These are phyloP conservation scores for Candida mesenterica DNA, from an alignment of 1,139 yeast genomes.

Conservation along the genomic window DNA sequence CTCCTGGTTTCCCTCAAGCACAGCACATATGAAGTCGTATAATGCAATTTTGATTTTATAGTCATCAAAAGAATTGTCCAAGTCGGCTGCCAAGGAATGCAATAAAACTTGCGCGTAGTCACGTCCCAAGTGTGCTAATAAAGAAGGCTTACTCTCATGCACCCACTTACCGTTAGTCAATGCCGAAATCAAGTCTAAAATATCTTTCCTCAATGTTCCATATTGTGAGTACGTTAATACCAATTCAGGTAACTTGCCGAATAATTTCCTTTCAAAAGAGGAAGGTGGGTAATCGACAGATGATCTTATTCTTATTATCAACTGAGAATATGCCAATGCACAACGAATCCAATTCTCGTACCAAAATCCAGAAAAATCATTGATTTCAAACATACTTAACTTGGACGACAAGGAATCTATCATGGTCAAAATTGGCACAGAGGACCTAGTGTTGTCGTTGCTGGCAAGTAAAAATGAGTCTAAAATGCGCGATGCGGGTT, in stretches of 20 bases:
- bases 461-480: slow-evolving; percentile 57
- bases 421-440: slow-evolving; percentile 53
- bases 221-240: slow-evolving; percentile 58
- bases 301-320: slow-evolving; percentile 56
- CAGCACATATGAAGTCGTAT: slow-evolving; percentile 73
- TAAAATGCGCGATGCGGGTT: slow-evolving; percentile 50
- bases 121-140: slow-evolving; percentile 76
- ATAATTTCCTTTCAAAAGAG: slow-evolving; percentile 61
- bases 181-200: slow-evolving; percentile 59
- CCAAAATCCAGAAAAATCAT: slow-evolving; percentile 44
- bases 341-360: slow-evolving; percentile 43
- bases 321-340: slow-evolving; percentile 40
- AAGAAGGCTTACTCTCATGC: slow-evolving; percentile 60
- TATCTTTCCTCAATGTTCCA: slow-evolving; percentile 46
- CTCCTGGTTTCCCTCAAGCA: slow-evolving; percentile 77
- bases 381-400: slow-evolving; percentile 38
- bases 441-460: slow-evolving; percentile 51
- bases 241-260: slow-evolving; percentile 53
- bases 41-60: slow-evolving; percentile 55
- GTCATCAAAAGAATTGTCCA: slow-evolving; percentile 59
- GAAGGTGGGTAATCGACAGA: slow-evolving; percentile 52
- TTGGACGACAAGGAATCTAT: slow-evolving; percentile 47
- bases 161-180: slow-evolving; percentile 64
- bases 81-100: slow-evolving; percentile 56
- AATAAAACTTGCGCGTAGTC: slow-evolving; percentile 59